Base-by-base conservation (phyloP, 306 rosid species). In the Corylus avellana region DNA sequence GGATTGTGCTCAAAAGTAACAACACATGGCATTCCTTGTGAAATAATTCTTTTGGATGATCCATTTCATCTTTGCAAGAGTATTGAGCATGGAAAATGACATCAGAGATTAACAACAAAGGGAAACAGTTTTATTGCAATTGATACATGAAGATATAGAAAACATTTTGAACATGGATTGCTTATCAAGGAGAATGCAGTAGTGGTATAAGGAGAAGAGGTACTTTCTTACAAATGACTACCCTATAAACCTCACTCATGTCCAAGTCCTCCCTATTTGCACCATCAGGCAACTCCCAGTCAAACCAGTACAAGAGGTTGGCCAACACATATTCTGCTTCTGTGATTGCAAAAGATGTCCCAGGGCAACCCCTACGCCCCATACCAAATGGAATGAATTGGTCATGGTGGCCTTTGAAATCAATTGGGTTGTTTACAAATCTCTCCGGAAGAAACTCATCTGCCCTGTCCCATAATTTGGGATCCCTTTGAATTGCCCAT, bases 401-500 rank as follows among this genome's bases (percentile, higher is more conserved):
- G 7, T 77, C 82, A n/a, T 81, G 82, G 3, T 81, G 74, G 11
- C 82, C 88, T 73, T 64, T 47, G 20, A 81, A 86, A 67, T 84
- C 85, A 7, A 82, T 0, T 0, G 29, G 0, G 0, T 17, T 78
- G 0, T 66, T 46, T 25, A 75, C 73, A 9, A 88, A 88, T 54
- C 92, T 86, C 75, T 88, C 88, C 0, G 87, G 87, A 1, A 81
- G 0, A 59, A 86, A 88, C 53, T 81, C 86, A 3, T 78, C 81
- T 2, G 90, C 80, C 1, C 1, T 77, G 1, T 80, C 84, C 90
- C 92, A 89, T 0, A 56, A 22, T 18, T 32, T 25, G 2, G 86
- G 87, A 39, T 86, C 88, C 51, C 83, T 85, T 9, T 86, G 92
- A 3, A 92, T 84, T 3, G 86, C 80, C 89, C 88, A 90, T 5